phyloP scores from a whole-genome alignment of 371 early-diverging fungal genomes.

The Rhizopus delemar region DNA sequence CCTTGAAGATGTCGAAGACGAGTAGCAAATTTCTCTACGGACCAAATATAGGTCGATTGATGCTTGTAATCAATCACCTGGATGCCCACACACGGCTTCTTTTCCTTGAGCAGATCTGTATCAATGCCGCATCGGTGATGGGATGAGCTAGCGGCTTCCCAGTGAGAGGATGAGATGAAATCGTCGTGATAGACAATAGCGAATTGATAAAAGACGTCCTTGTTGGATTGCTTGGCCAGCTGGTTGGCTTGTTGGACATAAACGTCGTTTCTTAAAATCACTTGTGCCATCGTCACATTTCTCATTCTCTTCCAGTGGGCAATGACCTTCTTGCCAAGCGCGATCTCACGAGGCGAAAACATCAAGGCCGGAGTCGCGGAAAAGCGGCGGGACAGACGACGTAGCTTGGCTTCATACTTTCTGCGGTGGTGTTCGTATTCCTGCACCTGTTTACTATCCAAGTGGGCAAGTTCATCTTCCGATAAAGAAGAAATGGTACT shows the following conservation, averaged over 20 bases:
- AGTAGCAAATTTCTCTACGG: slow-evolving; percentile 65
- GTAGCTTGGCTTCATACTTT: slow-evolving; percentile 54
- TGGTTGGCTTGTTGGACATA: slow-evolving; percentile 87
- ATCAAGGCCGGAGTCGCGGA: slow-evolving; percentile 37
- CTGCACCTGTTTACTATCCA: slow-evolving; percentile 56
- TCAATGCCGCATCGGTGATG: slow-evolving; percentile 25
- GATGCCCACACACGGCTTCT: slow-evolving; percentile 68
- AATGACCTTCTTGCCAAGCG: slow-evolving; percentile 53
- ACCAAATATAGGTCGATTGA: slow-evolving; percentile 74
- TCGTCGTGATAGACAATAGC: slow-evolving; percentile 65
- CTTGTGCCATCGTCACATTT: slow-evolving; percentile 74
- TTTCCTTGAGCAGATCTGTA: slow-evolving; percentile 50
- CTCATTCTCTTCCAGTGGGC: slow-evolving; percentile 64
- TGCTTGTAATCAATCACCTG: slow-evolving; percentile 74
- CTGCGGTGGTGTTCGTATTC: slow-evolving; percentile 53
- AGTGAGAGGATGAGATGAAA: slow-evolving; percentile 56
- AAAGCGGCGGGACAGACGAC: slow-evolving; percentile 41
- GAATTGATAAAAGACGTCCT: slow-evolving; percentile 81
- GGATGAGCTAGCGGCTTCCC: slow-evolving; percentile 52
- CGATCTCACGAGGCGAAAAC: slow-evolving; percentile 46
- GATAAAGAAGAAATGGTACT: slow-evolving; percentile 39
- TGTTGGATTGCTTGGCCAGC: slow-evolving; percentile 75
- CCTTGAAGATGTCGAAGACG: slow-evolving; percentile 67
- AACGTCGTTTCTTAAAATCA: slow-evolving; percentile 67
- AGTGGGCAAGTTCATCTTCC: slow-evolving; percentile 56